Conservation (phyloP, 257 asterid genomes). For the Eucommia ulmoides region DNA sequence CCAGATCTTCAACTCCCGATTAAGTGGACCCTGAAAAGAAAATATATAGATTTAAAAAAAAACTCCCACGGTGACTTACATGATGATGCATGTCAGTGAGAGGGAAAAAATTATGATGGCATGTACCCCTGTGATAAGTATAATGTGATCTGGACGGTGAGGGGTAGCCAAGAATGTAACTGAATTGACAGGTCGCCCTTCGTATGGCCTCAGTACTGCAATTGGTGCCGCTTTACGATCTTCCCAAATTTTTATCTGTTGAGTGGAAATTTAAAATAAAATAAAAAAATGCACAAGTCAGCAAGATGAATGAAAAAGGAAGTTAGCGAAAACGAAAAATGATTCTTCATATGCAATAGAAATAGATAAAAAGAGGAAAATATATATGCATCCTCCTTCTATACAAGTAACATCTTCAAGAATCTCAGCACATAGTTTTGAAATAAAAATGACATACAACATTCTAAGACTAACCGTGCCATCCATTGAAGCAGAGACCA, state of each 20-base stretch:
- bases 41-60: conserved; percentile 8
- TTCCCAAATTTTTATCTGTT: conserved; percentile 97
- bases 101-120: too few species aligned
- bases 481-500: conserved; percentile 92
- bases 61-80: too few species aligned
- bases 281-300: background rate
- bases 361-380: too few species aligned
- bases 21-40: conserved; percentile 67
- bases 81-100: too few species aligned
- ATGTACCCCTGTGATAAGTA: conserved; percentile 93
- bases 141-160: conserved; percentile 77
- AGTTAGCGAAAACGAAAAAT: too few species aligned
- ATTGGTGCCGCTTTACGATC: conserved; percentile 72
- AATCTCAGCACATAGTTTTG: background rate
- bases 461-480: conserved; percentile 94
- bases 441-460: too few species aligned
- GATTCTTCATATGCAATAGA: too few species aligned
- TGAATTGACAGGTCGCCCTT: conserved; percentile 90
- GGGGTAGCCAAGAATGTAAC: conserved; percentile 92
- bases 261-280: background rate
- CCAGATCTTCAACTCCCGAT: conserved; percentile 86
- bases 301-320: background rate
- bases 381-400: background rate
- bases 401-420: background rate
- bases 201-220: conserved; percentile 90